Percentiles rank a stretch among this genome's conserved stretches.
These are phyloP conservation scores for Hyaloperonospora arabidopsidis DNA, from an alignment of 352 stramenopile genomes.

Conservation along the genomic window DNA sequence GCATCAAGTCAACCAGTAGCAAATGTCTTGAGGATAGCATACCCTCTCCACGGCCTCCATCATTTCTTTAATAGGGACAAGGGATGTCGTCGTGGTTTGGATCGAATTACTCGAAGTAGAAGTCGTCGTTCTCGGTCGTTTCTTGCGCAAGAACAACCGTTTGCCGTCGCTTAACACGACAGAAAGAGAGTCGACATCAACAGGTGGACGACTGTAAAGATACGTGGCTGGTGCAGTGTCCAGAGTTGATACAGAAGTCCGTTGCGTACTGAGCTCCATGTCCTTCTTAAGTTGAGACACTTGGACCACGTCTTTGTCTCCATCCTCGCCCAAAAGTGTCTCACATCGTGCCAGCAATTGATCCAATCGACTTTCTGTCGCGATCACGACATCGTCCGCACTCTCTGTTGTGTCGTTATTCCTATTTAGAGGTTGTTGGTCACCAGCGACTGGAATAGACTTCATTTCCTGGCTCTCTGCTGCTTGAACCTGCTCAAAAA, in stretches of 20 bases:
- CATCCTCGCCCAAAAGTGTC: slow-evolving; percentile 49
- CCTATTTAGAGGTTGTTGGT: slow-evolving; percentile 7
- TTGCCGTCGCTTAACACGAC: slow-evolving; percentile 47
- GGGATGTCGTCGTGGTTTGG: slow-evolving; percentile 19
- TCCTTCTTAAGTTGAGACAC: slow-evolving; percentile 22
- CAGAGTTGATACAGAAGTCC: slow-evolving; percentile 14
- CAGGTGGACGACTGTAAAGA: slow-evolving; percentile 50
- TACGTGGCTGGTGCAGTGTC: slow-evolving; percentile 36
- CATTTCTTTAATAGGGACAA: slow-evolving; percentile 47
- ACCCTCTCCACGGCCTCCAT: slow-evolving; percentile 54
- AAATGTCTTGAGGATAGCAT: slow-evolving; percentile 1
- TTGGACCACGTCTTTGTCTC: slow-evolving; percentile 37
- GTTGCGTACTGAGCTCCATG: slow-evolving; percentile 23
- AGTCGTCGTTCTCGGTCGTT: slow-evolving; percentile 16
- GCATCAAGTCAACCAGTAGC: neutral
- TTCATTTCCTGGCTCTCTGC: slow-evolving; percentile 8
- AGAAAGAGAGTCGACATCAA: slow-evolving; percentile 53
- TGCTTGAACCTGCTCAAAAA: slow-evolving; percentile 26
- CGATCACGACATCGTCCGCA: slow-evolving; percentile 25
- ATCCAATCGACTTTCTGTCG: slow-evolving; percentile 41
- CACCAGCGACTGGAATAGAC: neutral
- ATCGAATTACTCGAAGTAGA: slow-evolving; percentile 5
- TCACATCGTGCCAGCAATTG: slow-evolving; percentile 55
- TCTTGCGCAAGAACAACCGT: slow-evolving; percentile 63
- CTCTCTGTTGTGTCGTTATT: slow-evolving; percentile 7